Conservation (phyloP, 257 asterid species). For the Lavandula angustifolia region DNA sequence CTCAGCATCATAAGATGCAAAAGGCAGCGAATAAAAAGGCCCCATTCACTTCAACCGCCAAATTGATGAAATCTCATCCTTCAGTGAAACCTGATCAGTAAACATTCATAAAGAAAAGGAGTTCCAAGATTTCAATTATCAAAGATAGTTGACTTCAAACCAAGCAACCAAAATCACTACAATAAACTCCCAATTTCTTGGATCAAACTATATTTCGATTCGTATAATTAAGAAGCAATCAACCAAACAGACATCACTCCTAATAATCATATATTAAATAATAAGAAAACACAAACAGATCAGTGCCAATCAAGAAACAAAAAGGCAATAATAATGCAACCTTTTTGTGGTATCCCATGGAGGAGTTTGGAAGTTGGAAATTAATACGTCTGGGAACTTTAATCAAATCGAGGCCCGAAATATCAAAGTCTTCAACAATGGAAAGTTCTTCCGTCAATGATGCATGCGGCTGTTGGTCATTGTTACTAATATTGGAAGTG, state of each 20-base stretch:
- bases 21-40: conserved; percentile 12
- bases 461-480: conserved; percentile 39
- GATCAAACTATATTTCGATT: conserved; percentile 28
- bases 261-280: not conserved
- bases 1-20: conserved; percentile 25
- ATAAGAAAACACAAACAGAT: conserved; percentile 29
- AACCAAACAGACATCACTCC: conserved; percentile 12
- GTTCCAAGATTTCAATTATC: not conserved
- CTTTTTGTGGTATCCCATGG: conserved; percentile 87
- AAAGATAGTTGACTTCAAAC: not conserved
- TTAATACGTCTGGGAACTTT: conserved; percentile 67
- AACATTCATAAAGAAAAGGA: conserved; percentile 1
- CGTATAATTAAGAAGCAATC: not conserved
- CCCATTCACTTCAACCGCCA: conserved; percentile 23
- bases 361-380: conserved; percentile 41
- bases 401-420: conserved; percentile 61
- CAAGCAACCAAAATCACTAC: not conserved
- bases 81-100: not conserved
- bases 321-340: conserved; percentile 31
- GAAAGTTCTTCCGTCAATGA: conserved; percentile 25
- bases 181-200: not conserved
- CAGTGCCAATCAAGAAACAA: conserved; percentile 25
- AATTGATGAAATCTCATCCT: conserved; percentile 5
- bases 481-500: conserved; percentile 31
- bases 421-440: conserved; percentile 60